Evolutionary conservation across 2,329 filamentous ascomycete genomes (phyloP).

Genomic region (Colletotrichum destructivum): DNA sequence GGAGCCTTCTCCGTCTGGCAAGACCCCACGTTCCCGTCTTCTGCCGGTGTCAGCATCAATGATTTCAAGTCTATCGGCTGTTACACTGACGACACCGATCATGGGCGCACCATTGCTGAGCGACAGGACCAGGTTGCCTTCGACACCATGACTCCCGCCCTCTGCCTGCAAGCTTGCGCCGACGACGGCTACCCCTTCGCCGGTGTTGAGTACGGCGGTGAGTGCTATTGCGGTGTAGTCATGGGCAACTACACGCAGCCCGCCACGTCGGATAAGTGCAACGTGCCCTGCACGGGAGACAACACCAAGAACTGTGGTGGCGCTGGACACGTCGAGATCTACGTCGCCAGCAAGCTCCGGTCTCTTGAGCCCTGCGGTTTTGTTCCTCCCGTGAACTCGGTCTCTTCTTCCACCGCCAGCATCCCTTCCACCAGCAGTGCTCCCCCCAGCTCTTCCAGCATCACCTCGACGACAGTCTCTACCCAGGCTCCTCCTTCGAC

Average conservation of each 20-base stretch:
- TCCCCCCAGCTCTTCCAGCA: slow-evolving; percentile 41
- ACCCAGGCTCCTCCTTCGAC: slow-evolving; percentile 37
- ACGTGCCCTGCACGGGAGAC: slow-evolving; percentile 67
- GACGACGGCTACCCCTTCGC: slow-evolving; percentile 63
- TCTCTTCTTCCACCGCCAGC: slow-evolving; percentile 32
- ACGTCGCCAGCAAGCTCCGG: slow-evolving; percentile 63
- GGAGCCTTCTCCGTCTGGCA: slow-evolving; percentile 63
- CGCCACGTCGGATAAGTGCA: slow-evolving; percentile 59
- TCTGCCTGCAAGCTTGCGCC: slow-evolving; percentile 61
- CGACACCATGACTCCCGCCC: slow-evolving; percentile 57
- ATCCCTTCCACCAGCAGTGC: slow-evolving; percentile 31
- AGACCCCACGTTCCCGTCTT: slow-evolving; percentile 63
- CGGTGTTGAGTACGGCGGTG: slow-evolving; percentile 61
- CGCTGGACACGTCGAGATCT: slow-evolving; percentile 58
- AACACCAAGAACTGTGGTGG: slow-evolving; percentile 60
- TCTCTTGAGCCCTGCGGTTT: slow-evolving; percentile 66
- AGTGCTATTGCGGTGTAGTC: slow-evolving; percentile 67
- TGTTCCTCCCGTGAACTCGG: slow-evolving; percentile 46
- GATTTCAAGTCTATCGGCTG: slow-evolving; percentile 75
- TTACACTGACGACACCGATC: slow-evolving; percentile 63
- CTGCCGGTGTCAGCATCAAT: slow-evolving; percentile 61
- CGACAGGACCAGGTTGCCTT: slow-evolving; percentile 55
- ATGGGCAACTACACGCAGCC: slow-evolving; percentile 63
- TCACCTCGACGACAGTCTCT: slow-evolving; percentile 42
- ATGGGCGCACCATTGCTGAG: slow-evolving; percentile 63